Evolutionary conservation across 1,284 basidiomycete species (phyloP).

Genomic region (Caloboletus inedulis): DNA sequence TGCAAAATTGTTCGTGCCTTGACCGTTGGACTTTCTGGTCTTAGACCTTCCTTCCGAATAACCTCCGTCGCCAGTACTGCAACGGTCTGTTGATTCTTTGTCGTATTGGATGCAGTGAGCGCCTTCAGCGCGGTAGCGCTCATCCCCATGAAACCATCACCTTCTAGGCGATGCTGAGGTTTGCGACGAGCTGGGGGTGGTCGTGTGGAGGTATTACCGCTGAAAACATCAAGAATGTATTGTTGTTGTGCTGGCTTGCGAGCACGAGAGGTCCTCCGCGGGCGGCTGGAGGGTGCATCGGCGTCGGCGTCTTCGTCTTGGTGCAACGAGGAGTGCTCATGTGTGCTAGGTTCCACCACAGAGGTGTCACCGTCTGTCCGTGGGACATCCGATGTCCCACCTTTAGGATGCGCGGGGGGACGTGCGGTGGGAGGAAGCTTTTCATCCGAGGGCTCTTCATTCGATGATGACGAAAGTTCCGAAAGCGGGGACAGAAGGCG

Average conservation of each 20-base stretch:
- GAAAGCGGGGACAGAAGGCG: constrained; percentile 24
- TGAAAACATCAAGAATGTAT: constrained; percentile 42
- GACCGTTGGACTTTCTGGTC: constrained; percentile 77
- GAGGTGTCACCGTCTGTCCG: neutral
- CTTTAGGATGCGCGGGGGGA: neutral
- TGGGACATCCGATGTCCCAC: constrained; percentile 1
- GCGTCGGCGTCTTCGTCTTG: neutral
- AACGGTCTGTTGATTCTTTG: constrained; percentile 63
- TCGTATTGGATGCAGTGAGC: constrained; percentile 67
- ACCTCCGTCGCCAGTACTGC: constrained; percentile 52
- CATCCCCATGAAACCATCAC: constrained; percentile 56
- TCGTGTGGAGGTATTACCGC: constrained; percentile 31
- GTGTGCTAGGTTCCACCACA: neutral
- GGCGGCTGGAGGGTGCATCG: constrained; percentile 16
- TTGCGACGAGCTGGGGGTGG: constrained; percentile 39
- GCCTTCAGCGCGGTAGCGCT: constrained; percentile 62
- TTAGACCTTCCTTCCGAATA: constrained; percentile 62
- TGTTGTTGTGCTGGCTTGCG: constrained; percentile 42
- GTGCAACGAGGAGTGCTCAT: neutral
- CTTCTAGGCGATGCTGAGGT: constrained; percentile 37
- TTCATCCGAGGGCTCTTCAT: constrained; percentile 17
- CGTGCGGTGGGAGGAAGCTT: neutral
- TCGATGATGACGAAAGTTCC: constrained; percentile 29
- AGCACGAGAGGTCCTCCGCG: constrained; percentile 51
- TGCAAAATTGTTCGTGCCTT: constrained; percentile 72